A percentile compares a stretch with the other conserved stretches of the same genome.
Evolutionary conservation across 1,284 basidiomycete genomes (phyloP).

Genomic region (Spongiforma sp.): DNA sequence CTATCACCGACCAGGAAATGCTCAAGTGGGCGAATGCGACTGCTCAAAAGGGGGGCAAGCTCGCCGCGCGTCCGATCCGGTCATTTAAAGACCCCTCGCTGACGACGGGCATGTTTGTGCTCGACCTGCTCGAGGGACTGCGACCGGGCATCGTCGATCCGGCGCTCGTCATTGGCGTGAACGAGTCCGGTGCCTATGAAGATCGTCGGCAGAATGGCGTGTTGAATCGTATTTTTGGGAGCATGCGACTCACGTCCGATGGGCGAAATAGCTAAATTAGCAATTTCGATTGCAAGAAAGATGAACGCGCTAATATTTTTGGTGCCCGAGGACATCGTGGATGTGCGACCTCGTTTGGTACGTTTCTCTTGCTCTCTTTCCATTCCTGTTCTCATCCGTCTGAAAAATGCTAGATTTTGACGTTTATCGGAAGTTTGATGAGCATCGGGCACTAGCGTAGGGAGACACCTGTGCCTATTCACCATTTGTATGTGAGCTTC

Average conservation of each 20-base stretch:
- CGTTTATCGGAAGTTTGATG: conserved; percentile 76
- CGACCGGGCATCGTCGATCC: conserved; percentile 97
- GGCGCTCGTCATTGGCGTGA: conserved; percentile 70
- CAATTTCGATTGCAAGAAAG: conserved; percentile 98
- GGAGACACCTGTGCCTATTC: no score
- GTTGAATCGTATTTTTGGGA: conserved; percentile 31
- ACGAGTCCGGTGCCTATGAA: conserved; percentile 79
- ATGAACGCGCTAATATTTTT: conserved; percentile 97
- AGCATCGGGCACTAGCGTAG: conserved; percentile 53
- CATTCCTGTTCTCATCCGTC: rapidly evolving
- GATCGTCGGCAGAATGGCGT: conserved; percentile 91
- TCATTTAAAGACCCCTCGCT: conserved; percentile 96
- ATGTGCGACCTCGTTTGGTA: conserved; percentile 84
- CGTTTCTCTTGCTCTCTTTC: conserved; percentile 32
- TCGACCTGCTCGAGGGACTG: conserved; percentile 91
- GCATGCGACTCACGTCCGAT: background rate
- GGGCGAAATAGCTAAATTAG: conserved; percentile 88
- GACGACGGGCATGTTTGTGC: conserved; percentile 91
- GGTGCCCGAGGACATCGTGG: conserved; percentile 96
- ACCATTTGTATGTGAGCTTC: no score
- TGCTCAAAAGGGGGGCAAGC: conserved; percentile 70
- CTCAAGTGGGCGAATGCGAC: no score
- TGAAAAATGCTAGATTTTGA: conserved; percentile 59
- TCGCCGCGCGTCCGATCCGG: conserved; percentile 75
- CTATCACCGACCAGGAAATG: no score